Evolutionary conservation across 768 basidiomycete species (phyloP).

Genomic region (Suillus fuscotomentosus): DNA sequence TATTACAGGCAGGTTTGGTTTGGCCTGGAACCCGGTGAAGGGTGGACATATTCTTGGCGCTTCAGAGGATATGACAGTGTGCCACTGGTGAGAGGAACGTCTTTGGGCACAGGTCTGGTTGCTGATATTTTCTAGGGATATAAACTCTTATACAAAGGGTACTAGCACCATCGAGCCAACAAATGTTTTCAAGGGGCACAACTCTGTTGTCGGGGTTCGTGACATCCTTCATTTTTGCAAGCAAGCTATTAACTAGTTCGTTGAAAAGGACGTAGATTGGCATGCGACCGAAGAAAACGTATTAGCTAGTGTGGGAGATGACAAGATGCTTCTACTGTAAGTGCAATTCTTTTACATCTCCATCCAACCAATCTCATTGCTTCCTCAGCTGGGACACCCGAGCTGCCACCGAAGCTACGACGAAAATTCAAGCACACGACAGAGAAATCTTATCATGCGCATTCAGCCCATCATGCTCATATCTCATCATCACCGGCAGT

Average conservation of each 20-base stretch:
- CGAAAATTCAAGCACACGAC: constrained; percentile 82
- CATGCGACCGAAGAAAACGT: constrained; percentile 76
- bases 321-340: constrained; percentile 90
- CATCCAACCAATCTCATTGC: constrained; percentile 2
- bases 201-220: constrained; percentile 87
- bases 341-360: constrained; percentile 29
- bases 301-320: constrained; percentile 95
- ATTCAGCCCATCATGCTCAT: constrained; percentile 80
- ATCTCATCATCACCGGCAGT: constrained; percentile 86
- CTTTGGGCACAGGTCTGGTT: neutral
- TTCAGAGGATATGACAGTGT: constrained; percentile 95
- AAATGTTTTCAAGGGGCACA: constrained; percentile 82
- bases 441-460: constrained; percentile 89
- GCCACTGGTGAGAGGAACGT: constrained; percentile 65
- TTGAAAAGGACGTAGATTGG: constrained; percentile 91
- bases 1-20: constrained; percentile 69
- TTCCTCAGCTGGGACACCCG: constrained; percentile 87
- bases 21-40: constrained; percentile 89
- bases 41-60: constrained; percentile 85
- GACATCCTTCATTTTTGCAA: neutral
- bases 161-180: constrained; percentile 83
- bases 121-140: constrained; percentile 60
- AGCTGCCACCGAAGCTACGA: constrained; percentile 61
- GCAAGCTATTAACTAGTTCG: constrained; percentile 1
- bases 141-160: constrained; percentile 82